Evolutionary conservation across 2,329 filamentous ascomycete species (phyloP).

Genomic region (Lachnum nothofagi): DNA sequence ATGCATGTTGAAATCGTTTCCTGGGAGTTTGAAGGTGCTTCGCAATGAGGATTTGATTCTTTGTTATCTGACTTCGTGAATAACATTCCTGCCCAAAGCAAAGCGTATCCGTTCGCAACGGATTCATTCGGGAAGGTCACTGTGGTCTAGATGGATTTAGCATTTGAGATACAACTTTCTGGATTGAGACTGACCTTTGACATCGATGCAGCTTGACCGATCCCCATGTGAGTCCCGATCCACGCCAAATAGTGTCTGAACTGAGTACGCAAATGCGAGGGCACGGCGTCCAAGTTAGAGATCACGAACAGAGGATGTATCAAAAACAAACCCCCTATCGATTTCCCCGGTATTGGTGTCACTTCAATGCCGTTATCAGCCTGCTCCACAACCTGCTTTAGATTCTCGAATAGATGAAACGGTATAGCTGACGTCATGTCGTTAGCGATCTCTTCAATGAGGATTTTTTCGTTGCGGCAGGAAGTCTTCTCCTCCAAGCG

Average conservation of each 20-base stretch:
- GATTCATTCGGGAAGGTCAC: not conserved
- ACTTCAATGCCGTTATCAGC: not conserved
- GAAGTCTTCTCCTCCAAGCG: not conserved
- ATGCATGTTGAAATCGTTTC: not conserved
- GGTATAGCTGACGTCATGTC: slow-evolving; percentile 20
- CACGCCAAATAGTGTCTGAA: slow-evolving; percentile 24
- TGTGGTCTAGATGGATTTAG: not conserved
- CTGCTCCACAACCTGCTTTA: not conserved
- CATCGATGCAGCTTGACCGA: slow-evolving; percentile 27
- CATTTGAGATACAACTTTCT: no score
- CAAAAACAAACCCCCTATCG: slow-evolving; percentile 27
- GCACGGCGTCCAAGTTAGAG: slow-evolving; percentile 17
- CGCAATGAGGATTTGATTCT: not conserved
- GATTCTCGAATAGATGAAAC: slow-evolving; percentile 12
- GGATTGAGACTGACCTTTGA: slow-evolving; percentile 25
- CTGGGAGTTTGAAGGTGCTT: not conserved
- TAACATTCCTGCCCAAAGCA: slow-evolving; percentile 4
- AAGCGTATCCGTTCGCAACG: not conserved
- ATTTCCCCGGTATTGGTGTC: slow-evolving; percentile 13
- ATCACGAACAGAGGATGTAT: slow-evolving; percentile 26
- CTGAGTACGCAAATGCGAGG: slow-evolving; percentile 11
- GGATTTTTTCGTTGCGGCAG: not conserved
- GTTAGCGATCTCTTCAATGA: slow-evolving; percentile 1
- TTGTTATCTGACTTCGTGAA: not conserved
- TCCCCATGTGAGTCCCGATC: slow-evolving; percentile 28